Conservation (phyloP, 805 yeast species). For the Pichia ethanolica region DNA sequence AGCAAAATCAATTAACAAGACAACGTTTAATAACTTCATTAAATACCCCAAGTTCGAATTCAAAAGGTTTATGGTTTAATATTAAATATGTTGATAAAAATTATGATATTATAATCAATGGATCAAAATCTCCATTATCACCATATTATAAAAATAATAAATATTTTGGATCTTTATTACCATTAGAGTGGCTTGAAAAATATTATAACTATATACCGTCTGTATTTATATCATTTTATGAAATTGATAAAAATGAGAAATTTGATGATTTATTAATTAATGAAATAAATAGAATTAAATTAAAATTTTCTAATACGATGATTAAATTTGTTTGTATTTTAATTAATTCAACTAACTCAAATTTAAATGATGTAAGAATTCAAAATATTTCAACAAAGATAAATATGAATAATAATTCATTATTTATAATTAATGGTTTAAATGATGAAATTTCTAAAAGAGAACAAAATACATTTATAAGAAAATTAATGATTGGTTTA, state of each 20-base stretch:
- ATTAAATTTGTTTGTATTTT: slow-evolving; percentile 6
- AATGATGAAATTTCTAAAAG: slow-evolving; percentile 5
- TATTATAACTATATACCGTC: slow-evolving; percentile 42
- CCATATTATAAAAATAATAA: slow-evolving; percentile 36
- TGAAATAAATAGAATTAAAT: slow-evolving; percentile 31
- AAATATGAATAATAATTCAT: slow-evolving; percentile 2
- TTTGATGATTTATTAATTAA: slow-evolving; percentile 24
- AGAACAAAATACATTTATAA: slow-evolving; percentile 25
- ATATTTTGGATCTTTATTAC: slow-evolving; percentile 36
- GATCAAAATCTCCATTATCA: slow-evolving; percentile 29
- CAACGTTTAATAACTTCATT: background rate
- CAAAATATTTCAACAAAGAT: background rate
- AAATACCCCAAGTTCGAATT: background rate
- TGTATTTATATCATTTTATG: slow-evolving; percentile 38
- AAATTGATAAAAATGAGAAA: slow-evolving; percentile 24
- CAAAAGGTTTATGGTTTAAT: slow-evolving; percentile 10
- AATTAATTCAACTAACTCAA: background rate
- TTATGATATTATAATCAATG: slow-evolving; percentile 9
- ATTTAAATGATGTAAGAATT: background rate
- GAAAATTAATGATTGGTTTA: slow-evolving; percentile 30
- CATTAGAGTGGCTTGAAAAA: slow-evolving; percentile 46
- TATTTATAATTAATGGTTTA: slow-evolving; percentile 3
- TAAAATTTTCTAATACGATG: slow-evolving; percentile 18
- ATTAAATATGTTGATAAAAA: slow-evolving; percentile 6
- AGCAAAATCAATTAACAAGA: background rate